Base-by-base conservation (phyloP, 495 filamentous ascomycete genomes). In the Astrothelium macrocarpum region DNA sequence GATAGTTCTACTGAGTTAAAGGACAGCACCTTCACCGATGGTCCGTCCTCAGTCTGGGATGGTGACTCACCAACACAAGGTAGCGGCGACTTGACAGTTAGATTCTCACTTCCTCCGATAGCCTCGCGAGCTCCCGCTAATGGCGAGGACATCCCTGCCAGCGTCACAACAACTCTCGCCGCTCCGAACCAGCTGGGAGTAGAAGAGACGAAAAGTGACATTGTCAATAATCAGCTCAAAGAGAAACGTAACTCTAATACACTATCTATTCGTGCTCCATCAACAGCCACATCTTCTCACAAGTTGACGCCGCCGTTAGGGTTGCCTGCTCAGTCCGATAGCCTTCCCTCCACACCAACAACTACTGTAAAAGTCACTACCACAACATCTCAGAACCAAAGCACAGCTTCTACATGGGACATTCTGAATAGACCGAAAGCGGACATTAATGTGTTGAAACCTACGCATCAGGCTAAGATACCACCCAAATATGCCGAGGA, bases 71-170 rank as follows among this genome's bases (percentile, higher is more conserved):
- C 49, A 9, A 28, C 49, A 29, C 49, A 56, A 29, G 49, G 49
- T 12, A 56, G 49, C 29, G 49, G 49, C 20, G 49, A 56, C 25
- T 56, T 56, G 49, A 56, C 49, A 9, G 49, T 56, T 25, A 56
- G 49, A 25, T 56, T 56, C 49, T 56, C 49, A 16, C 49, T 56
- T 26, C 49, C 49, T 28, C 49, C 49, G 20, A 28, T 25, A 9
- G 49, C 49, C 25, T 9, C 49, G 25, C 49, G 29, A 29, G 25
- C 25, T 9, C 49, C 49, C 49, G 9, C 25, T 2, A 26, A 26
- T 28, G 49, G 9, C 16, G 23, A 56, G 29, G 49, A 56, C 5
- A 29, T 29, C 25, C 11, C 49, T 29, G 9, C 20, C 25, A 56
- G 25, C 49, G 14, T 39, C 5, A 56, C 49, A 9, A 56, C 49